These are phyloP conservation scores for Camellia japonica DNA, from an alignment of 148 eudicot species.

Conservation along the genomic window DNA sequence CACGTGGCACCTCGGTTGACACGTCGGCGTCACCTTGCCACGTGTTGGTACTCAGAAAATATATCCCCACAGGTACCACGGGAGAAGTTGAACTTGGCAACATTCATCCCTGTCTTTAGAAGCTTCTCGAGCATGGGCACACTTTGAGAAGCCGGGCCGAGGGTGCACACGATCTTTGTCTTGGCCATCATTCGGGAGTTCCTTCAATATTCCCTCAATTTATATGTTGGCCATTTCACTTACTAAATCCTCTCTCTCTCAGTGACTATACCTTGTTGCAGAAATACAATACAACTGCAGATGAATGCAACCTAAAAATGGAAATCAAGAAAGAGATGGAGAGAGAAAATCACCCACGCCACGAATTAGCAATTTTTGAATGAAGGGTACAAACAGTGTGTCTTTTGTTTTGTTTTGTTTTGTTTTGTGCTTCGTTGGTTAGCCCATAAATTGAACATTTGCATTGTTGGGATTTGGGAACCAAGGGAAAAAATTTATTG, in stretches of 20 bases:
- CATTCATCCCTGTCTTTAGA: slow-evolving; percentile 64
- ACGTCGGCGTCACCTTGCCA: too few species aligned
- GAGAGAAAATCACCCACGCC: too few species aligned
- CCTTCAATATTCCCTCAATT: slow-evolving; percentile 68
- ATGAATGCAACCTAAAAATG: neutral
- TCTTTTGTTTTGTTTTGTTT: too few species aligned
- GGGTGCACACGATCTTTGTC: slow-evolving; percentile 72
- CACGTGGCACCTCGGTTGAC: too few species aligned
- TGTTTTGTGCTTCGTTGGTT: too few species aligned
- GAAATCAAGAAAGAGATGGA: neutral
- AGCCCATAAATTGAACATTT: too few species aligned
- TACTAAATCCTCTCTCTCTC: neutral
- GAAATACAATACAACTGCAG: neutral
- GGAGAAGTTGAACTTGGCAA: slow-evolving; percentile 67
- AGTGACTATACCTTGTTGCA: neutral
- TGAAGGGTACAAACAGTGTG: too few species aligned
- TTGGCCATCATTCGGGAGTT: slow-evolving; percentile 55
- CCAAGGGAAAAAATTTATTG: too few species aligned
- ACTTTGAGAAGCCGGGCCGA: slow-evolving; percentile 61
- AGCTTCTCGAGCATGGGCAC: slow-evolving; percentile 65
- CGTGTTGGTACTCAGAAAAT: too few species aligned
- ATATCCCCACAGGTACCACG: too few species aligned
- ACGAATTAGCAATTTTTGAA: too few species aligned
- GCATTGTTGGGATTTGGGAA: too few species aligned
- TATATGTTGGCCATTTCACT: slow-evolving; percentile 61